Evolutionary conservation across 768 basidiomycete species (phyloP).

Genomic region (Leccinum barrowsii): DNA sequence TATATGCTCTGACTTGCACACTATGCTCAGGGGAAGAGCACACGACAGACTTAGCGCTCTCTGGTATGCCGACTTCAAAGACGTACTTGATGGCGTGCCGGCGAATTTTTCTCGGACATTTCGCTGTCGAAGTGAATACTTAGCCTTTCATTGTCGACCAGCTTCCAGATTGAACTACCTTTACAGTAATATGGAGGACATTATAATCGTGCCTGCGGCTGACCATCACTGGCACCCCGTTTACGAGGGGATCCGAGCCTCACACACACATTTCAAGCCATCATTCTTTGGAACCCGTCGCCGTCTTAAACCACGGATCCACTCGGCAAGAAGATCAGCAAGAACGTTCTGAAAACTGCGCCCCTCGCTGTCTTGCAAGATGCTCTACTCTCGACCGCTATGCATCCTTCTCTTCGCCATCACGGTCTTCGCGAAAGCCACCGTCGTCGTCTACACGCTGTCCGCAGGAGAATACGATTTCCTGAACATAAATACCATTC

Average conservation of each 20-base stretch:
- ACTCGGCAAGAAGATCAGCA: not conserved
- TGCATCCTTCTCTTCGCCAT: constrained; percentile 11
- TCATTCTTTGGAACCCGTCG: not conserved
- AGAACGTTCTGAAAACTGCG: not conserved
- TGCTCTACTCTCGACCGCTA: constrained; percentile 16
- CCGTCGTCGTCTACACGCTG: constrained; percentile 18
- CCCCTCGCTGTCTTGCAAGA: constrained; percentile 5
- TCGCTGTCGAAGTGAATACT: not conserved
- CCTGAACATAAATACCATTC: constrained; percentile 12
- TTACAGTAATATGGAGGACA: not conserved
- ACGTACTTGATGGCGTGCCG: not conserved
- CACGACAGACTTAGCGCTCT: not conserved
- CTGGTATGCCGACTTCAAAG: not conserved
- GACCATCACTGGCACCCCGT: constrained; percentile 4
- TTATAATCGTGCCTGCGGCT: constrained; percentile 11
- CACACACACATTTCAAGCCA: not conserved
- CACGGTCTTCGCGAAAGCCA: constrained; percentile 20
- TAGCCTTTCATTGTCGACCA: not conserved
- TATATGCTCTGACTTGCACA: not conserved
- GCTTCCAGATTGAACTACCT: not conserved
- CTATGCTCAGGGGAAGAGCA: not conserved
- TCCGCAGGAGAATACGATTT: constrained; percentile 19
- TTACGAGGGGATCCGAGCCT: not conserved
- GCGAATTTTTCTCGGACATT: not conserved
- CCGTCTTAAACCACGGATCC: not conserved